phyloP scores from a whole-genome alignment of 106 monocot species.

The Platanthera guangdongensis region DNA sequence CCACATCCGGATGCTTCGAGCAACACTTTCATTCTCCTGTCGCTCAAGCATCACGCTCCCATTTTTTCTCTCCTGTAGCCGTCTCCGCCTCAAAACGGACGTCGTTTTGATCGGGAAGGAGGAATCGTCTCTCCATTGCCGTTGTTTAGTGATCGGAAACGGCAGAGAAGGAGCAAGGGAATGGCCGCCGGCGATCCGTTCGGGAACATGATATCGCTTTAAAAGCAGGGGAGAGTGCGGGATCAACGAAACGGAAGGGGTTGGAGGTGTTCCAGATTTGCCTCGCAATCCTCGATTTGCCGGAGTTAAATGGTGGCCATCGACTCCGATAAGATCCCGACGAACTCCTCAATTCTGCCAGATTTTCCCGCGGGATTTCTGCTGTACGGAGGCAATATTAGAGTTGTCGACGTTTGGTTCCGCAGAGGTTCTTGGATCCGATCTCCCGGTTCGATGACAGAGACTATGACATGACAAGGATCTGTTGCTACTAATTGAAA shows the following conservation, averaged over 20 bases:
- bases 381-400: neutral
- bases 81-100: no score
- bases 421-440: neutral
- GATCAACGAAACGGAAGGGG: slow-evolving; percentile 6
- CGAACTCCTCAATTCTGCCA: neutral
- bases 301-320: neutral
- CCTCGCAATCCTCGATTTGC: neutral
- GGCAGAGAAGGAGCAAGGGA: no score
- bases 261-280: neutral
- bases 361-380: neutral
- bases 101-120: no score
- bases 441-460: neutral
- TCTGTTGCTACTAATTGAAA: no score
- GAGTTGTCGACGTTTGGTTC: neutral
- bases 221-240: slow-evolving; percentile 2
- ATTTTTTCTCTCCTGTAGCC: no score
- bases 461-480: no score
- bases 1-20: no score
- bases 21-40: no score
- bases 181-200: no score
- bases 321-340: neutral
- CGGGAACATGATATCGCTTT: slow-evolving; percentile 5
- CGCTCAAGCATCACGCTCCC: no score
- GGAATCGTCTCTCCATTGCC: no score
- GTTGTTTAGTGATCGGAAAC: no score